Base-by-base conservation (phyloP, 73 alveolate genomes). In the Stentor coeruleus region DNA sequence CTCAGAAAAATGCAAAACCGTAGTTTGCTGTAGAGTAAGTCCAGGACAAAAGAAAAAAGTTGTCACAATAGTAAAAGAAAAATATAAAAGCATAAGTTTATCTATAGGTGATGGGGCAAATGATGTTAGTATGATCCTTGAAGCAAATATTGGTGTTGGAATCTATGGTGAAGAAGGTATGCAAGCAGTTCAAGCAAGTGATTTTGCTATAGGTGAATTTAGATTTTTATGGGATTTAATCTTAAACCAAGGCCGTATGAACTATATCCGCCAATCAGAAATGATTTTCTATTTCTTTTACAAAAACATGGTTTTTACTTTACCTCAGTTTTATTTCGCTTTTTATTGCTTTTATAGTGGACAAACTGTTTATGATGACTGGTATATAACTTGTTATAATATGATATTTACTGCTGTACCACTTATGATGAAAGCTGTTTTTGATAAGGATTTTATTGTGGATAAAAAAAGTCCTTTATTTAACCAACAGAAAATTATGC, bases 31-130 rank as follows among this genome's bases (percentile, higher is more conserved):
- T 86, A 77, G 99, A 82, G 98, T 96, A 3, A 88, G 98, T 3
- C 99, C 99, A 28, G 87, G 91, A 33, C 93, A 96, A 75, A 96
- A 96, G 82, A 94, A 97, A 77, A 97, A 95, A 81, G 97, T 96
- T 15, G 98, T 96, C 33, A 76, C 93, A 80, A 82, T 92, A 30
- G 90, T 96, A 73, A 96, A 96, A 85, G 92, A 92, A 76, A 92
- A 90, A 84, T 81, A 84, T 35, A 66, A 74, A 39, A 87, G 89
- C 41, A 86, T 92, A 4, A 96, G 98, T 37, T 87, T 96, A 39
- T 97, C 99, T 30, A 94, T 97, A 30, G 99, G 99, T 11, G 99
- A 97, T 83, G 99, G 99, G 60, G 99, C 99, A 31, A 97, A 97
- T 88, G 99, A 97, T 84, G 99, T 97, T n/a, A 89, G 96, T 30